Conservation (phyloP, 345 rosid species). For the Adansonia digitata region DNA sequence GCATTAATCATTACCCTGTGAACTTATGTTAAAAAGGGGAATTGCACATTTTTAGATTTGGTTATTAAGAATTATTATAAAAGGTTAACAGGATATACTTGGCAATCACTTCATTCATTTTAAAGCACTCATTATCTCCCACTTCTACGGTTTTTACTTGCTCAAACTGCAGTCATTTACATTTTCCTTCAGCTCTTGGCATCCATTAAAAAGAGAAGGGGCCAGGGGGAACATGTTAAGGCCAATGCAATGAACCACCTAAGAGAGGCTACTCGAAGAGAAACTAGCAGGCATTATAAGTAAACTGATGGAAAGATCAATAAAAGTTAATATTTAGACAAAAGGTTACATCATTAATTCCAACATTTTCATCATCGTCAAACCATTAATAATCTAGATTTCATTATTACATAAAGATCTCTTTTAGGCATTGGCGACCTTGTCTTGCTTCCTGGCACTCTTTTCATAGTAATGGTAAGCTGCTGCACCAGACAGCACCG, state of each 20-base stretch:
- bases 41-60: too few relatives aligned
- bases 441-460: constrained; percentile 15
- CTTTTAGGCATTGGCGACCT: not conserved
- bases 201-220: not conserved
- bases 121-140: too few relatives aligned
- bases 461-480: constrained; percentile 55
- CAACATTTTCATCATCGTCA: constrained; percentile 5
- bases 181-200: too few relatives aligned
- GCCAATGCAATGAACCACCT: too few relatives aligned
- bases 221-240: too few relatives aligned
- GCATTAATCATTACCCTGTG: too few relatives aligned
- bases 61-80: too few relatives aligned
- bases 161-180: too few relatives aligned
- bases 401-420: not conserved
- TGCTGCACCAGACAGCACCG: constrained; percentile 69
- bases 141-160: too few relatives aligned
- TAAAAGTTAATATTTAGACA: not conserved
- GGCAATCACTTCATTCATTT: too few relatives aligned
- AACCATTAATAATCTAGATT: not conserved
- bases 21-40: too few relatives aligned
- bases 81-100: too few relatives aligned
- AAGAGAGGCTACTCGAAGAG: not conserved
- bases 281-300: not conserved
- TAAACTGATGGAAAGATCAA: not conserved
- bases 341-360: not conserved